Evolutionary conservation across 2,329 filamentous ascomycete genomes (phyloP).

Genomic region (Colletotrichum orbiculare): DNA sequence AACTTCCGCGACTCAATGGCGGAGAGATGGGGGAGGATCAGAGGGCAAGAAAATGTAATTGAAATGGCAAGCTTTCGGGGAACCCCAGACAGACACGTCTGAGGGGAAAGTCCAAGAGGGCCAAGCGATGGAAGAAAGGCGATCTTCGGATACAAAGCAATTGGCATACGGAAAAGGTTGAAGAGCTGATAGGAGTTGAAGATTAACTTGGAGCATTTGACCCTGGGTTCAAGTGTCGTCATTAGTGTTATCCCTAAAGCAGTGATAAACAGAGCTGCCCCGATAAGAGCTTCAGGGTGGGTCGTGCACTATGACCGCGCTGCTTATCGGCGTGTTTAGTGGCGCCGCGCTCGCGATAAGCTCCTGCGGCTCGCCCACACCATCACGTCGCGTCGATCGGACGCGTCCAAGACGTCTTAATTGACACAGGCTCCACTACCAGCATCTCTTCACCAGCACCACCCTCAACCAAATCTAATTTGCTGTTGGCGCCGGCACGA

Average conservation of each 20-base stretch:
- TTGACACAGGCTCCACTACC: conserved; percentile 29
- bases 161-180: no score
- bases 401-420: conserved; percentile 35
- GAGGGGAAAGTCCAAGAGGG: no score
- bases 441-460: conserved; percentile 1
- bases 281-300: conserved; percentile 23
- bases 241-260: background rate
- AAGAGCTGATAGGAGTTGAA: no score
- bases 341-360: conserved; percentile 33
- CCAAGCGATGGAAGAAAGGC: no score
- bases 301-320: background rate
- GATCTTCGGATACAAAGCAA: no score
- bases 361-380: conserved; percentile 14
- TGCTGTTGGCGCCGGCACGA: conserved; percentile 9
- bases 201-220: no score
- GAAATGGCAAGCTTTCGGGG: background rate
- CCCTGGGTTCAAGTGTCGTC: background rate
- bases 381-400: conserved; percentile 32
- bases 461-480: conserved; percentile 33
- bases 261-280: background rate
- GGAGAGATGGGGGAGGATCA: conserved; percentile 12
- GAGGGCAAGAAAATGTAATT: background rate
- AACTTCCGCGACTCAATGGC: conserved; percentile 27
- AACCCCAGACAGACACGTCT: background rate
- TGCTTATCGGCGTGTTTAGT: conserved; percentile 34